Conservation (phyloP, 2,329 filamentous ascomycete species). For the Verruconis gallopava region DNA sequence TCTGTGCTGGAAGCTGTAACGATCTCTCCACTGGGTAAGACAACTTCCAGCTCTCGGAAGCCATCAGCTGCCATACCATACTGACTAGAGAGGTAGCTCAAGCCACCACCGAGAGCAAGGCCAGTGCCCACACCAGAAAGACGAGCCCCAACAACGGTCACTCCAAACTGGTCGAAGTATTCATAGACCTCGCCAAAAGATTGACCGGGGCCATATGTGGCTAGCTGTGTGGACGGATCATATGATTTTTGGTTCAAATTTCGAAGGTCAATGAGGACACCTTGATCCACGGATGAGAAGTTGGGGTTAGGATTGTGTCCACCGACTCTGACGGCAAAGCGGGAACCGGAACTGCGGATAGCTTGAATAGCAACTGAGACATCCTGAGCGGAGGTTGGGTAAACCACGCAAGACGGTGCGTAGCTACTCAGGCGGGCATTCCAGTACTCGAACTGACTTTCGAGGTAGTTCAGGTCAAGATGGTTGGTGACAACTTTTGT, state of each 20-base stretch:
- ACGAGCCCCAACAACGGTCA: constrained; percentile 21
- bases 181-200: constrained; percentile 29
- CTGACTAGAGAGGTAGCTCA: constrained; percentile 7
- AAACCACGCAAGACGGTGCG: constrained; percentile 26
- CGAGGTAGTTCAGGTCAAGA: not conserved
- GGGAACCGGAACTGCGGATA: constrained; percentile 20
- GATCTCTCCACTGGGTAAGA: constrained; percentile 25
- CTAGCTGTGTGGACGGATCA: constrained; percentile 21
- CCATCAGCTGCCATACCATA: constrained; percentile 22
- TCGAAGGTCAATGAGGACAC: constrained; percentile 25
- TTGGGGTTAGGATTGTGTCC: constrained; percentile 28
- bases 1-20: constrained; percentile 24
- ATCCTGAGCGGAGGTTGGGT: constrained; percentile 21
- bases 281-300: constrained; percentile 23
- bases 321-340: constrained; percentile 27
- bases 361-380: constrained; percentile 18
- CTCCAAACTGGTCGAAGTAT: constrained; percentile 21
- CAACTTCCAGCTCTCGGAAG: constrained; percentile 29
- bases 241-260: constrained; percentile 24
- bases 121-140: constrained; percentile 13
- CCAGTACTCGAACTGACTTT: not conserved
- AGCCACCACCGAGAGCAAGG: constrained; percentile 6
- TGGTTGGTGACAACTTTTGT: not conserved
- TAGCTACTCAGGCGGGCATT: not conserved
- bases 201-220: constrained; percentile 27